Evolutionary conservation across 2,329 filamentous ascomycete genomes (phyloP).

Genomic region (Rachicladosporium sp.): DNA sequence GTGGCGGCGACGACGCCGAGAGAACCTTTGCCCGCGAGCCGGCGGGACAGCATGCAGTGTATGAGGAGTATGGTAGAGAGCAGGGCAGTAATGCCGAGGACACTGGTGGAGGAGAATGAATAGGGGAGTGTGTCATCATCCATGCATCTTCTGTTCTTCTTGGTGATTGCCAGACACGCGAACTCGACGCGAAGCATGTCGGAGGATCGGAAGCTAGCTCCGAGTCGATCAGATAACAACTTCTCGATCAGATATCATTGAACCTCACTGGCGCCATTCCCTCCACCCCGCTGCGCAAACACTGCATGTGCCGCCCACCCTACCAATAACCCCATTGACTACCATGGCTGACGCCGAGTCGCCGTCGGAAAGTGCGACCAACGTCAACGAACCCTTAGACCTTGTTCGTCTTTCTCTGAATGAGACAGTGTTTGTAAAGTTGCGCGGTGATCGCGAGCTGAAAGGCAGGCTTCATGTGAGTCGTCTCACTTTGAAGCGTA

Average conservation of each 20-base stretch:
- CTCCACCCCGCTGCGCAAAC: too few relatives aligned
- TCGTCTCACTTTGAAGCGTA: constrained; percentile 6
- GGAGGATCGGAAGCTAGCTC: too few relatives aligned
- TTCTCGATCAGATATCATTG: too few relatives aligned
- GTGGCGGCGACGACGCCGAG: constrained; percentile 3
- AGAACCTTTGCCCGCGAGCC: constrained; percentile 3
- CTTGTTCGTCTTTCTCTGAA: constrained; percentile 89
- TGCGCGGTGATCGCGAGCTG: constrained; percentile 87
- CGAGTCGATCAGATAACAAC: too few relatives aligned
- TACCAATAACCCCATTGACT: too few relatives aligned
- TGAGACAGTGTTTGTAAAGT: constrained; percentile 93
- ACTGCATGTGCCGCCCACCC: too few relatives aligned
- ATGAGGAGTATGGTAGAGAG: constrained; percentile 2
- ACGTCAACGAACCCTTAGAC: constrained; percentile 80
- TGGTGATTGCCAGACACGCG: background rate
- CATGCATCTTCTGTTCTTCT: constrained; percentile 1
- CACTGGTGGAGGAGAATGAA: background rate
- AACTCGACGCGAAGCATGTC: too few relatives aligned
- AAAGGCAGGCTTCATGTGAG: constrained; percentile 88
- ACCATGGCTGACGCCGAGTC: too few relatives aligned
- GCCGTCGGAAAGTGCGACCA: too few relatives aligned
- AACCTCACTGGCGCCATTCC: too few relatives aligned
- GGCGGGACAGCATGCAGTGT: constrained; percentile 6
- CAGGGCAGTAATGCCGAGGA: constrained; percentile 1
- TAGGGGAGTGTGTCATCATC: background rate